Percentiles rank a stretch among this genome's conserved stretches.
Conservation (phyloP, 441 rosid genomes). For the Capsella rubella region DNA sequence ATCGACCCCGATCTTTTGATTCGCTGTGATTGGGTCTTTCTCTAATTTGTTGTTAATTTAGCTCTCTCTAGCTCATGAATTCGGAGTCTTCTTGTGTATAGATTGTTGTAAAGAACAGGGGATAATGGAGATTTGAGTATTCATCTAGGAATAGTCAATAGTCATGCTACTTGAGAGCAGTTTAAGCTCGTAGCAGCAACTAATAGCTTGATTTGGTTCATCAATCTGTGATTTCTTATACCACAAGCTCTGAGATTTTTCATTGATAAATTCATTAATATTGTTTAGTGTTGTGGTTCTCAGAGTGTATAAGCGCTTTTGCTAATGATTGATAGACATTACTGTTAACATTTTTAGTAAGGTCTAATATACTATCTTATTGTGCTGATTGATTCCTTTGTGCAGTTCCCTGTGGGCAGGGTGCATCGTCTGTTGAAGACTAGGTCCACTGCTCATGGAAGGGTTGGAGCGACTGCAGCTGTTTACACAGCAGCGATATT, state of each 20-base stretch:
- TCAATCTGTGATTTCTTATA: conserved; percentile 8
- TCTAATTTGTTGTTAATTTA: not conserved
- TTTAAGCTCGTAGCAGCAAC: not conserved
- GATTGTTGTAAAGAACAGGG: not conserved
- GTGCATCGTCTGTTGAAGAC: conserved; percentile 85
- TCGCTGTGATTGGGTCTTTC: not conserved
- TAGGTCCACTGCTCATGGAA: conserved; percentile 80
- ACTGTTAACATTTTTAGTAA: not conserved
- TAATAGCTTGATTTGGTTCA: not conserved
- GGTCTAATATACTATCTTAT: no score
- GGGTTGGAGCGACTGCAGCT: conserved; percentile 96
- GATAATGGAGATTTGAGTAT: not conserved
- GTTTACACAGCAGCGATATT: conserved; percentile 87
- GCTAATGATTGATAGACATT: not conserved
- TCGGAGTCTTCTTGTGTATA: not conserved
- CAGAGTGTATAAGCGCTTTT: not conserved
- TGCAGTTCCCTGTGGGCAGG: conserved; percentile 93
- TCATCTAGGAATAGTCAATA: not conserved
- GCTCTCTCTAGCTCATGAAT: not conserved
- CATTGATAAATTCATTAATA: not conserved
- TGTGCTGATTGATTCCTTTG: not conserved
- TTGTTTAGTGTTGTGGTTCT: not conserved
- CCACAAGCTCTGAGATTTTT: not conserved
- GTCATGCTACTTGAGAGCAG: not conserved
- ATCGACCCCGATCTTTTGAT: conserved; percentile 25